These are phyloP conservation scores for Pseudogymnoascus sp. DNA, from an alignment of 2,329 filamentous ascomycete species.

Conservation along the genomic window DNA sequence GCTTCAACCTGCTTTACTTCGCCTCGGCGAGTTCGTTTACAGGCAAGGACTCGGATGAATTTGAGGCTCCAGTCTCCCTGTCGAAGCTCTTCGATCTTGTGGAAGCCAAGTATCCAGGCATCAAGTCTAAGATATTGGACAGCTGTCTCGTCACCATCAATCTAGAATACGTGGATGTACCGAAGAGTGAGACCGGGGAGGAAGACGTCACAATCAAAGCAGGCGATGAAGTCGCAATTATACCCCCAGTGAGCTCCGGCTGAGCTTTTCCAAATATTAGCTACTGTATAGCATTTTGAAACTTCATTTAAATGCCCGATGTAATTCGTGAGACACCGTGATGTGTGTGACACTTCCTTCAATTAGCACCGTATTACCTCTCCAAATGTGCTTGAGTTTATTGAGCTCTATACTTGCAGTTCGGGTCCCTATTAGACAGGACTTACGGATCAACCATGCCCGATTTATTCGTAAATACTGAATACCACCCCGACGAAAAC, in stretches of 20 bases:
- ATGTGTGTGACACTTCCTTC: background rate
- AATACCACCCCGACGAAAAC: background rate
- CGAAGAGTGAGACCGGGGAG: constrained; percentile 35
- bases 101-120: constrained; percentile 63
- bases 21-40: constrained; percentile 67
- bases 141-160: constrained; percentile 76
- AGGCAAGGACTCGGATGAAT: constrained; percentile 54
- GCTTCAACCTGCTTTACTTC: constrained; percentile 76
- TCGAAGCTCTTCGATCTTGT: constrained; percentile 57
- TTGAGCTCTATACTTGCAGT: background rate
- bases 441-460: background rate
- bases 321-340: background rate
- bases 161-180: constrained; percentile 68
- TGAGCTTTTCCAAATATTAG: constrained; percentile 34
- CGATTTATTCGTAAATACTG: background rate
- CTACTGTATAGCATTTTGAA: background rate
- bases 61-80: constrained; percentile 60
- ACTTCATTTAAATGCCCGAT: background rate
- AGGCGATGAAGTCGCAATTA: constrained; percentile 80
- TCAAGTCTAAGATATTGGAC: constrained; percentile 59
- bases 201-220: constrained; percentile 50
- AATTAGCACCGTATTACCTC: background rate
- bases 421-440: background rate
- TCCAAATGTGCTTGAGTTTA: background rate
- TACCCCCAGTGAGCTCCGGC: constrained; percentile 81